A percentile compares a stretch with the other conserved stretches of the same genome.
Conservation (phyloP, 2,329 filamentous ascomycete species). For the Fusarium nanum region DNA sequence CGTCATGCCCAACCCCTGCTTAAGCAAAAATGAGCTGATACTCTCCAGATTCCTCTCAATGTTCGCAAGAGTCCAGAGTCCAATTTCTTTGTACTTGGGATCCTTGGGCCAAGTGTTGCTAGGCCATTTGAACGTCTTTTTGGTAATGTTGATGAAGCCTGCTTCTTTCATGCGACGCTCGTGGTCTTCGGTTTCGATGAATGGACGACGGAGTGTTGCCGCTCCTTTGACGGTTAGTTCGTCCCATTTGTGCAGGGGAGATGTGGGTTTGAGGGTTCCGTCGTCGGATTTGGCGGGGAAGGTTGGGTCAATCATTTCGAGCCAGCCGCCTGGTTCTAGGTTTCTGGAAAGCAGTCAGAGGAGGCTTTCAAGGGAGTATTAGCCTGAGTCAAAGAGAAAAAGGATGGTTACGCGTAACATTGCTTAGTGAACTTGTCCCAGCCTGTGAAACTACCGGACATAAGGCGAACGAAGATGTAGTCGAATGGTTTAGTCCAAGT, state of each 20-base stretch:
- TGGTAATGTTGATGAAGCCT: conserved; percentile 18
- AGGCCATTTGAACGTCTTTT: conserved; percentile 15
- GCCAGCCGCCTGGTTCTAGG: conserved; percentile 30
- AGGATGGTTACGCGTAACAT: background rate
- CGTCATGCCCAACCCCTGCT: conserved; percentile 20
- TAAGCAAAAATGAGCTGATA: conserved; percentile 10
- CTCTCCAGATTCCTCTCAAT: conserved; percentile 17
- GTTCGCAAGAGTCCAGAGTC: conserved; percentile 22
- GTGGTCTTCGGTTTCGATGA: conserved; percentile 15
- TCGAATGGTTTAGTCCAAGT: conserved; percentile 25
- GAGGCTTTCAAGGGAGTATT: too few species aligned
- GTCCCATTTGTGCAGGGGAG: conserved; percentile 20
- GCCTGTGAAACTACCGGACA: conserved; percentile 32
- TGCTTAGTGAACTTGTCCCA: conserved; percentile 14
- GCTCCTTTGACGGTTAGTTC: conserved; percentile 24
- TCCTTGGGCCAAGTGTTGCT: conserved; percentile 31
- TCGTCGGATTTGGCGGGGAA: conserved; percentile 37
- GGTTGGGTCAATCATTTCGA: conserved; percentile 31
- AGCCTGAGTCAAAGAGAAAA: accelerated
- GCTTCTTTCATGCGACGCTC: conserved; percentile 12
- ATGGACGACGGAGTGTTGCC: background rate
- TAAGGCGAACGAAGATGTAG: conserved; percentile 31
- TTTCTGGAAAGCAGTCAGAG: background rate
- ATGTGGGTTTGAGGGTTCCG: conserved; percentile 12
- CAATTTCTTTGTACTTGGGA: conserved; percentile 24